Evolutionary conservation across 2,329 filamentous ascomycete species (phyloP), one percentile per base, ranked within the genome.

Genomic region (Hypoxylon sp.): DNA sequence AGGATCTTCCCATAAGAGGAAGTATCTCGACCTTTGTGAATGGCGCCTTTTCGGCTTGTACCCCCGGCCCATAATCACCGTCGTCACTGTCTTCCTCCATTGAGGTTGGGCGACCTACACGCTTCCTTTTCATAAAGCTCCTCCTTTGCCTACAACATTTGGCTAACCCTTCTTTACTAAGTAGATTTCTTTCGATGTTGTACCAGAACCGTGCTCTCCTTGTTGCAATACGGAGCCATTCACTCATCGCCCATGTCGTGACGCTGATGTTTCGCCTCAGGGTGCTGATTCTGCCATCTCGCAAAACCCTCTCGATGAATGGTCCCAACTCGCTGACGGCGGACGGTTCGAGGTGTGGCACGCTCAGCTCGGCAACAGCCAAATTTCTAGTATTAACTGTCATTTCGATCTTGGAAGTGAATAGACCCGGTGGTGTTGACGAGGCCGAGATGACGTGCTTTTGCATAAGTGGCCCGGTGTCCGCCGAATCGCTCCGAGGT

Each of bases 241-340:
- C 87, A 11, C 84, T 83, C 81, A 92, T 87, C 0, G 88, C 89
- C 88, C 89, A 92, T 4, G 84, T 83, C 0, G 89, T 71, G 5
- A 88, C 81, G 19, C 83, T 83, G 0, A 91, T 75, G 63, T 92
- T 90, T 34, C 81, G 80, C 6, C 80, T 78, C 64, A 86, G 77
- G 0, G 80, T 80, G n/a, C 81, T 80, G 32, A 77, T 78, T 74
- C 73, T 70, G 76, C 62, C 69, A 71, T 63, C 69, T 77, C 62
- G 68, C 0, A 78, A 61, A 8, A 87, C 70, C 50, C 75, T 78
- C 1, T 82, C 75, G 3, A 87, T 66, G 50, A 88, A 89, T 0
- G 82, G 76, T 0, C 81, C 81, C 0, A 92, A 79, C 70, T 92
- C 90, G 0, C 78, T 71, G 26, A 81, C 82, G 0, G 89, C 87